phyloP scores from a whole-genome alignment of 2,329 filamentous ascomycete genomes.

The Onygena corvina region DNA sequence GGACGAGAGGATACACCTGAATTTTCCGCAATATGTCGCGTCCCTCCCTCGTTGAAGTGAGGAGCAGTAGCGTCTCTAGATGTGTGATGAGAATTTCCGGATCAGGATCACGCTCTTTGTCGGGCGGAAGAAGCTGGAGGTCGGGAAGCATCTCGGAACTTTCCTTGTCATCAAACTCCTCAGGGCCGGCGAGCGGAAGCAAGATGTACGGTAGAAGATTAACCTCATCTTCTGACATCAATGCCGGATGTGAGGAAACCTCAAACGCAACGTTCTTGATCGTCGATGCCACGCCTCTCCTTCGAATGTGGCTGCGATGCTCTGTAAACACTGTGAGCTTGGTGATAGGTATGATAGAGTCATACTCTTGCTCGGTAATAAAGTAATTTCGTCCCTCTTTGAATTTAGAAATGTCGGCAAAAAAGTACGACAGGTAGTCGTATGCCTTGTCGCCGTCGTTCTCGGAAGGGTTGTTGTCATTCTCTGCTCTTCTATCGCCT shows the following conservation, averaged over 20 bases:
- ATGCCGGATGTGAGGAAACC: conserved; percentile 55
- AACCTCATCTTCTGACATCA: conserved; percentile 59
- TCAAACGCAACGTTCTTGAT: conserved; percentile 93
- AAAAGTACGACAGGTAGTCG: conserved; percentile 88
- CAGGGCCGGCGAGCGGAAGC: conserved; percentile 73
- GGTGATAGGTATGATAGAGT: conserved; percentile 72
- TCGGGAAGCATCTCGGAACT: conserved; percentile 77
- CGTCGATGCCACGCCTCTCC: conserved; percentile 88
- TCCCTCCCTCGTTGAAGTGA: conserved; percentile 66
- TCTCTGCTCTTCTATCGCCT: conserved; percentile 39
- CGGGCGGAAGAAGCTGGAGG: conserved; percentile 74
- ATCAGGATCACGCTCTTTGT: conserved; percentile 76
- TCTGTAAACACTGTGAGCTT: conserved; percentile 94
- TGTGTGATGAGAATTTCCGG: conserved; percentile 68
- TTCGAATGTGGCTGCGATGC: conserved; percentile 66
- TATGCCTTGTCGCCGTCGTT: conserved; percentile 49
- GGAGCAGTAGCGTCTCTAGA: conserved; percentile 71
- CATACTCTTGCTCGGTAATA: conserved; percentile 59
- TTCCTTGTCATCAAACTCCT: conserved; percentile 82
- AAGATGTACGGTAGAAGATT: conserved; percentile 81
- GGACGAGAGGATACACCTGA: conserved; percentile 77
- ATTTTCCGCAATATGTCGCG: conserved; percentile 62
- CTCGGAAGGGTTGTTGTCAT: conserved; percentile 64
- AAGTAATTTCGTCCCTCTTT: conserved; percentile 64
- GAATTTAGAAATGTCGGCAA: conserved; percentile 83